Evolutionary conservation across 306 rosid genomes (phyloP).

Genomic region (Prunus persica): Prunus_persica_NCBIv2 NC_034009.1:40747001-40747500

Average conservation of each 20-base stretch:
- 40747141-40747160: too few species aligned
- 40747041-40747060: too few species aligned
- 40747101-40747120: too few species aligned
- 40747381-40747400: constrained; percentile 36
- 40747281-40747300: neutral
- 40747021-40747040: too few species aligned
- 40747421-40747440: constrained; percentile 50
- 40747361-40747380: neutral
- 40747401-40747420: constrained; percentile 47
- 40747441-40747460: constrained; percentile 1
- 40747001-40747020: too few species aligned
- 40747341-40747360: too few species aligned
- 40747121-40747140: too few species aligned
- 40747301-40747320: neutral
- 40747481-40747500: too few species aligned
- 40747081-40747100: too few species aligned
- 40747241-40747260: constrained; percentile 51
- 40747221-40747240: constrained; percentile 66
- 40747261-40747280: constrained; percentile 2
- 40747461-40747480: neutral
- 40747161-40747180: too few species aligned
- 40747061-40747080: too few species aligned
- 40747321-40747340: neutral
- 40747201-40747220: constrained; percentile 55
- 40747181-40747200: neutral